A percentile compares a stretch with the other conserved stretches of the same genome.
phyloP scores from a whole-genome alignment of 768 basidiomycete genomes.

The Rhodotorula diobovata region DNA sequence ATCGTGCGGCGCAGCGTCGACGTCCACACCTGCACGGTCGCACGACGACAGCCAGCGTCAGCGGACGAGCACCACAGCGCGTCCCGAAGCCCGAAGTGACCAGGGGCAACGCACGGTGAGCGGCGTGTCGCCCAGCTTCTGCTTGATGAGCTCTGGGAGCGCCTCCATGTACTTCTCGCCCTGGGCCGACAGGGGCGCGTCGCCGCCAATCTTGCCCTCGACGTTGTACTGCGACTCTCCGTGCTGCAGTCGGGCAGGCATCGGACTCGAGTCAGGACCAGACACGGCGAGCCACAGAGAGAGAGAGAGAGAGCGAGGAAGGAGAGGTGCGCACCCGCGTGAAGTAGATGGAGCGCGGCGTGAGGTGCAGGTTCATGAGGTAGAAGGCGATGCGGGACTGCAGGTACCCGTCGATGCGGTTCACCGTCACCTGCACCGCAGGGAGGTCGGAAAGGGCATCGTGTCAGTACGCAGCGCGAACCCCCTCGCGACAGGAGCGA shows the following conservation, averaged over 20 bases:
- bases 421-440: conserved; percentile 42
- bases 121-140: conserved; percentile 82
- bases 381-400: conserved; percentile 97
- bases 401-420: conserved; percentile 83
- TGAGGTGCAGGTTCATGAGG: conserved; percentile 86
- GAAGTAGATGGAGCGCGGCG: conserved; percentile 92
- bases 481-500: conserved; percentile 41
- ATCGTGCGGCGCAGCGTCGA: conserved; percentile 92
- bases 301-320: neutral
- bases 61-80: neutral
- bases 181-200: conserved; percentile 75
- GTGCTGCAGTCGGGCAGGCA: conserved; percentile 57
- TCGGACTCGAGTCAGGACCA: neutral
- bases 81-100: neutral
- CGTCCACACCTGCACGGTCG: conserved; percentile 75
- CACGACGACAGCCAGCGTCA: neutral
- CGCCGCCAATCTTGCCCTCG: conserved; percentile 96
- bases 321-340: conserved; percentile 64
- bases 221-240: conserved; percentile 97
- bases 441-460: no score
- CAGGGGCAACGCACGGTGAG: conserved; percentile 61
- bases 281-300: neutral
- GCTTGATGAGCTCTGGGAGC: conserved; percentile 76
- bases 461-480: no score
- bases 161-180: conserved; percentile 81